These are phyloP conservation scores for Camptophora hylomeconis DNA, from an alignment of 2,329 filamentous ascomycete species.

Conservation along the genomic window DNA sequence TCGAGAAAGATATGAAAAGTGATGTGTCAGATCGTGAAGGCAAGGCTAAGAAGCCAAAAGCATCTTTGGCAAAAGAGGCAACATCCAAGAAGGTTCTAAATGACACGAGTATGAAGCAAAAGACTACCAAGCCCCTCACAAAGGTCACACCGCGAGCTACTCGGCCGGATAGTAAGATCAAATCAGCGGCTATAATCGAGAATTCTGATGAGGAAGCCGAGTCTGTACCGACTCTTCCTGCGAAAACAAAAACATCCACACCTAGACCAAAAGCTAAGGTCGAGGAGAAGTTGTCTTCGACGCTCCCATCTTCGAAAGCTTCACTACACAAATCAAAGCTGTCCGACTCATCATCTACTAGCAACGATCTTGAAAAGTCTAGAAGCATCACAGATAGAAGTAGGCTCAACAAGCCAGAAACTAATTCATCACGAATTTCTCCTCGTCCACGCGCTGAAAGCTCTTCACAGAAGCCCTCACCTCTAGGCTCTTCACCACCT, in stretches of 20 bases:
- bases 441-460: conserved; percentile 28
- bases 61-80: too few relatives aligned
- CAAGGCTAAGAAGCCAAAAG: conserved; percentile 2
- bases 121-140: too few relatives aligned
- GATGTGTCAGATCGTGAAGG: conserved; percentile 2
- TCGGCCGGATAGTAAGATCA: conserved; percentile 30
- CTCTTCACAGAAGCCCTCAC: conserved; percentile 49
- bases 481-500: conserved; percentile 47
- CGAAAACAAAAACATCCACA: conserved; percentile 6
- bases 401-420: conserved; percentile 6
- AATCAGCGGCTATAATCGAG: conserved; percentile 41
- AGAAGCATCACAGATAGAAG: conserved; percentile 9
- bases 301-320: conserved; percentile 6
- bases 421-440: conserved; percentile 13
- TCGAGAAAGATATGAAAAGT: conserved; percentile 2
- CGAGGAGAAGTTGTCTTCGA: too few relatives aligned
- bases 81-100: too few relatives aligned
- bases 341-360: conserved; percentile 11
- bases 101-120: too few relatives aligned
- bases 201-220: conserved; percentile 39
- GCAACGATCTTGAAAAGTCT: conserved; percentile 8
- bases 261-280: conserved; percentile 5
- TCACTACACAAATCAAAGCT: conserved; percentile 12
- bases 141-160: too few relatives aligned
- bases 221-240: conserved; percentile 6